Base-by-base conservation (phyloP, 306 rosid species). In the Canavalia ensiformis region DNA sequence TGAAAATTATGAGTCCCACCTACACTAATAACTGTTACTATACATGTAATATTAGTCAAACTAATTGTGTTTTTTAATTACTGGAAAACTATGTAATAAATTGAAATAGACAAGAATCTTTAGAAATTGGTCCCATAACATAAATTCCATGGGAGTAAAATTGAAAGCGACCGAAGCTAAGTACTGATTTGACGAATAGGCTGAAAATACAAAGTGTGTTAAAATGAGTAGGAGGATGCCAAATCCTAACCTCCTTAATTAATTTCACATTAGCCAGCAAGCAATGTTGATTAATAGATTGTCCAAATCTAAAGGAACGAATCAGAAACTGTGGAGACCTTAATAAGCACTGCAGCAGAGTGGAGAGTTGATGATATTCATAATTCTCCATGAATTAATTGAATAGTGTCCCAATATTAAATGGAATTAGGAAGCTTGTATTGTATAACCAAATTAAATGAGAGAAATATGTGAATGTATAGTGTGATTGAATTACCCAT, bases 101-200 rank as follows among this genome's bases (percentile, higher is more conserved):
- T 45, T 29, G 30, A 46, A 18, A 8, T 8, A 47, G 49, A 47
- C 25, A 49, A 63, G 34, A 34, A 76, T n/a, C 1, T 34, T 35
- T 4, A 60, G 74, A 70, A 62, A 83, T 49, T 42, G 75, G 34
- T 28, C 78, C 74, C 78, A 76, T 59, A 31, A 39, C 72, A 45
- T 62, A 76, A 68, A 60, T 37, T 35, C 2, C 42, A 9, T 34
- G 37, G n/a, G 34, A 50, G 10, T 64, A 59, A 28, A 49, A 10
- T 11, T 39, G 86, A 76, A 82, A 82, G 42, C 74, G 82, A 82
- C 78, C 4, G 34, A 76, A 76, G 66, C 56, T 41, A 35, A 68
- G 58, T 46, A 74, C 18, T 31, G 58, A 76, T 69, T 59, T 62
- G 77, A 81, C 49, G 65, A 52, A 52, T 45, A 56, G 54, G 51